Base-by-base conservation (phyloP, 2,329 filamentous ascomycete genomes). In the Talaromyces amestolkiae region DNA sequence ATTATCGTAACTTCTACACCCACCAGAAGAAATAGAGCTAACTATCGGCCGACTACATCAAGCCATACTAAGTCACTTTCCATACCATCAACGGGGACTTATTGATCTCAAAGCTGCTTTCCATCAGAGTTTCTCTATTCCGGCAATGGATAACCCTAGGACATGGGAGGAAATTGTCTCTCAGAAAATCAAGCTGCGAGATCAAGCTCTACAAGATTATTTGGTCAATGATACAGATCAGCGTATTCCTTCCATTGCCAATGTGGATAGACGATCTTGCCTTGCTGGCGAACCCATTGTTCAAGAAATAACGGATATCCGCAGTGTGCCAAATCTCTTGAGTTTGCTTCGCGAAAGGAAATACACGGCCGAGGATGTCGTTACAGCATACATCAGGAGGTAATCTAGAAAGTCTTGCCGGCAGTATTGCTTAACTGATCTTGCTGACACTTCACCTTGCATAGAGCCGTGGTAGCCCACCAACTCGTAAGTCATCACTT, bases 321-420 rank as follows among this genome's bases (percentile, higher is more conserved):
- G 75, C 43, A 71, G 65, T 62, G 60, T 78, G 6, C 37, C 64
- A 2, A 13, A 27, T 17, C 49, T 79, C 15, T 49, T 73, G 0
- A 65, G 70, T 5, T 47, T 59, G 3, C 59, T 76, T 7, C 64
- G 68, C 43, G 65, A 64, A 10, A 72, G 73, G 3, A 69, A 71
- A 35, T 71, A 72, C 15, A 72, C 65, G 3, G 76, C 73, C 6
- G 72, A 75, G 49, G 68, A 74, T 24, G 74, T 77, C 9, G 66
- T 65, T 24, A 63, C 51, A 24, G 73, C 70, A 33, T 78, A 76
- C 68, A 76, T 79, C 54, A 69, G 69, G 70, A 74, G 76, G 76
- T 78, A 70, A 8, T 35, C 6, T 35, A 10, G 3, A 37, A 13
- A 60, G 47, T 37, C 13, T 7, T 24, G n/a, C 27, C 33, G 8